phyloP scores from a whole-genome alignment of 2,329 filamentous ascomycete genomes.

The Sporothrix schenckii region DNA sequence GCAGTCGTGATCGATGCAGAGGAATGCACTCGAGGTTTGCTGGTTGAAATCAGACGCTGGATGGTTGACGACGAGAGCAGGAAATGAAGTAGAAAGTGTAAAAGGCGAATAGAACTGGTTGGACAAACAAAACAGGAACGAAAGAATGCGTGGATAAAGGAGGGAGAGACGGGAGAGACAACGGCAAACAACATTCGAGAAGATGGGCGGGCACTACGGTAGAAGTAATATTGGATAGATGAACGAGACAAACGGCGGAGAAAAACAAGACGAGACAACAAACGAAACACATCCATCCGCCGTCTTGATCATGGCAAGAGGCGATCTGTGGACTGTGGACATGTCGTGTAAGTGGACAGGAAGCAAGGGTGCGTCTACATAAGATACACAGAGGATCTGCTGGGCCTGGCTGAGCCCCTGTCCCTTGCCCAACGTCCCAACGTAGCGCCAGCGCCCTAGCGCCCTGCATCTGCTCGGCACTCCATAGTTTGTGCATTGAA shows the following conservation, averaged over 20 bases:
- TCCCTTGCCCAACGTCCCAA: not conserved
- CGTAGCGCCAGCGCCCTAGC: not conserved
- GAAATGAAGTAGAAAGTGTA: not conserved
- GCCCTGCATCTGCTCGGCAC: conserved; percentile 9
- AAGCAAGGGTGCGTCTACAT: not conserved
- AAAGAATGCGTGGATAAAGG: not conserved
- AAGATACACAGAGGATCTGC: no score
- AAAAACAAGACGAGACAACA: not conserved
- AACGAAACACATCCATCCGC: not conserved
- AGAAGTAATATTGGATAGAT: conserved; percentile 10
- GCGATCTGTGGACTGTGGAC: not conserved
- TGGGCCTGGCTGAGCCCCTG: not conserved
- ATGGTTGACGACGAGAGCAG: not conserved
- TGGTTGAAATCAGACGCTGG: not conserved
- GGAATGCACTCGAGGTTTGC: no score
- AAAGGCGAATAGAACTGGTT: no score
- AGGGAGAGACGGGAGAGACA: conserved; percentile 15
- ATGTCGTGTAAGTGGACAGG: not conserved
- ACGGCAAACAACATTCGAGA: not conserved
- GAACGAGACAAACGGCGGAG: not conserved
- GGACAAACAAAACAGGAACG: not conserved
- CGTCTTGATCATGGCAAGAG: not conserved
- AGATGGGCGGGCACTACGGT: conserved; percentile 21
- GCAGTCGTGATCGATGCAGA: not conserved
- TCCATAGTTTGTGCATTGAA: not conserved